Percentiles rank a stretch among this genome's conserved stretches.
phyloP scores from a whole-genome alignment of 495 filamentous ascomycete species.

The Lepraria neglecta region DNA sequence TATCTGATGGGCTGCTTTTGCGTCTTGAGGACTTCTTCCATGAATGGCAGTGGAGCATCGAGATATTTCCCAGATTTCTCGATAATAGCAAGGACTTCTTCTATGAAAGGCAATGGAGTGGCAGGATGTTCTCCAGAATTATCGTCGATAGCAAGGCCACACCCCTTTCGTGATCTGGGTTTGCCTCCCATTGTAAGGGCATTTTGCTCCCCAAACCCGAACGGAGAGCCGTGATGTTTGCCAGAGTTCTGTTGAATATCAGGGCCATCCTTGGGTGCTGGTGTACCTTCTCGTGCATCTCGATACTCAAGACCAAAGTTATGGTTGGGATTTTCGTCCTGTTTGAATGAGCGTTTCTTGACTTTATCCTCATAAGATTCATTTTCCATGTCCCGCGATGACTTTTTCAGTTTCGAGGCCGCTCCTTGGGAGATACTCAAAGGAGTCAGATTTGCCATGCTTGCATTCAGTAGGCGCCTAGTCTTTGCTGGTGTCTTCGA shows the following conservation, averaged over 20 bases:
- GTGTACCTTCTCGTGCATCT: not conserved
- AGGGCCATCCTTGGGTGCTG: not conserved
- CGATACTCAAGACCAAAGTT: constrained; percentile 17
- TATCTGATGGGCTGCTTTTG: too few species aligned
- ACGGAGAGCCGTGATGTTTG: too few species aligned
- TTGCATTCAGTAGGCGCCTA: constrained; percentile 5
- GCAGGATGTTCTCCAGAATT: not conserved
- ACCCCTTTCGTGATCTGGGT: too few species aligned
- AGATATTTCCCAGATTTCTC: too few species aligned
- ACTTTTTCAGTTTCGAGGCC: not conserved
- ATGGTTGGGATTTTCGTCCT: not conserved
- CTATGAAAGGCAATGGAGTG: constrained; percentile 5
- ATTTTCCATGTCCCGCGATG: not conserved
- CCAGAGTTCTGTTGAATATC: too few species aligned
- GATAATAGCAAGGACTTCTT: not conserved
- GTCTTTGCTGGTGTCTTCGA: not conserved
- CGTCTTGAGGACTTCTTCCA: too few species aligned
- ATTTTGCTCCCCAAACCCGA: too few species aligned
- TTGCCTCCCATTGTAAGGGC: too few species aligned
- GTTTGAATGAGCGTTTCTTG: not conserved
- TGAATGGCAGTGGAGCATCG: too few species aligned
- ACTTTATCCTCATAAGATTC: constrained; percentile 20
- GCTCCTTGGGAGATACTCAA: constrained; percentile 18
- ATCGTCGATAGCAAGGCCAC: not conserved
- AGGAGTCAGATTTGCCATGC: constrained; percentile 18